Evolutionary conservation across 2,329 filamentous ascomycete species (phyloP), one percentile per base, ranked within the genome.

Genomic region (Aspergillus transmontanensis): DNA sequence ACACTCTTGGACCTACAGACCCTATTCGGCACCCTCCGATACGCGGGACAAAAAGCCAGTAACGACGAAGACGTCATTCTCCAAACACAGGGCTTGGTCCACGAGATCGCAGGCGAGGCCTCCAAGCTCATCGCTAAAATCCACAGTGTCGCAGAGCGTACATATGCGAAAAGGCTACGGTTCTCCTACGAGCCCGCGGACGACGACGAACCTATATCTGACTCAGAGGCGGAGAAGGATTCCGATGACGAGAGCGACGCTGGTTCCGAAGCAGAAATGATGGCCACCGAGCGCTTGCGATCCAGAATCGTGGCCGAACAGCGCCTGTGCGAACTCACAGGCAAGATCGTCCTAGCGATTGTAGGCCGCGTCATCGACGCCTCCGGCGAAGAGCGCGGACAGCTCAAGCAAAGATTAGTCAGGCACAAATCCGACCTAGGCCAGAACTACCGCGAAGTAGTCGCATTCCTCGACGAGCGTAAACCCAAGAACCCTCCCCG

Each of bases 391-490:
- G 80, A 86, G 34, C 85, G 85, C 10, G 88, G 87, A 34, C 87
- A 86, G 73, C 84, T 96, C 41, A 86, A 87, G 66, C 86, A 87
- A 70, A 86, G 93, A 23, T 82, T 99, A 26, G 84, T 90, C 71
- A 85, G 92, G 68, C 97, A 99, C 78, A 90, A 90, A 73, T 82
- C 81, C n/a, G 89, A 87, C 73, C 84, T 99, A 3, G 95, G 95
- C 2, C 82, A 86, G 53, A 97, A 95, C 75, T 96, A 92, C 83
- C 92, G 90, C 72, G 93, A 95, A 71, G 88, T 97, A 7, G 82
- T 97, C 5, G 86, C 87, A 10, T 95, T 90, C 75, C 82, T 98
- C 4, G 93, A 97, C 71, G 87, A 90, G 62, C 83, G 84, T 56
- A 88, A 89, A 71, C 68, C 73, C 41, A 72, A 71, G 51, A 66